phyloP scores from a whole-genome alignment of 306 rosid genomes.

The Carpinus fangiana region DNA sequence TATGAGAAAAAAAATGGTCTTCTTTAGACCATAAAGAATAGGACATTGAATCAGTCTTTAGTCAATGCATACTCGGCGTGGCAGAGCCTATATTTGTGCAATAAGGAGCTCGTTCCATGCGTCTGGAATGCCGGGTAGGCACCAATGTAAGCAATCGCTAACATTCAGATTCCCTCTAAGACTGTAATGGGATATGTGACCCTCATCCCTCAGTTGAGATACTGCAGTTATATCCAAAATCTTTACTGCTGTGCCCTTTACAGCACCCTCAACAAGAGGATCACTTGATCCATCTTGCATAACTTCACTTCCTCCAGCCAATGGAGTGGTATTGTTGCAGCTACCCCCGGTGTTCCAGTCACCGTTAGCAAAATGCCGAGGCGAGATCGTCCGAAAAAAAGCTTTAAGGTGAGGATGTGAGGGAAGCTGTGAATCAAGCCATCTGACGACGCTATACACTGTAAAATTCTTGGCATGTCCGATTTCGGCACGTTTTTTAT shows the following conservation, averaged over 20 bases:
- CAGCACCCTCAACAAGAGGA: constrained; percentile 54
- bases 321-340: constrained; percentile 71
- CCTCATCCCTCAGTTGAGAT: constrained; percentile 89
- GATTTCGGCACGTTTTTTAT: constrained; percentile 52
- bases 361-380: constrained; percentile 78
- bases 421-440: constrained; percentile 78
- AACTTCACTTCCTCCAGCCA: constrained; percentile 66
- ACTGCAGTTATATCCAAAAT: constrained; percentile 78
- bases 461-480: constrained; percentile 73
- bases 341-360: constrained; percentile 95
- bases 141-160: constrained; percentile 96
- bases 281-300: constrained; percentile 66
- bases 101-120: constrained; percentile 90
- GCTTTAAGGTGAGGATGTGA: constrained; percentile 64
- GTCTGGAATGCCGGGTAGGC: constrained; percentile 89
- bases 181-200: constrained; percentile 77
- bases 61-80: neutral
- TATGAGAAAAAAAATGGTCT: constrained; percentile 30
- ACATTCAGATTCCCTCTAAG: constrained; percentile 49
- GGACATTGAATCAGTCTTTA: constrained; percentile 11
- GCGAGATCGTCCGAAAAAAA: constrained; percentile 89
- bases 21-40: constrained; percentile 40
- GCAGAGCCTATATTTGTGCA: constrained; percentile 61
- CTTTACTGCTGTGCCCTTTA: constrained; percentile 77
- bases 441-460: constrained; percentile 55